Percentiles rank a stretch among this genome's conserved stretches.
phyloP scores from a whole-genome alignment of 371 early-diverging fungal genomes.

The Rhizopus stolonifer region DNA sequence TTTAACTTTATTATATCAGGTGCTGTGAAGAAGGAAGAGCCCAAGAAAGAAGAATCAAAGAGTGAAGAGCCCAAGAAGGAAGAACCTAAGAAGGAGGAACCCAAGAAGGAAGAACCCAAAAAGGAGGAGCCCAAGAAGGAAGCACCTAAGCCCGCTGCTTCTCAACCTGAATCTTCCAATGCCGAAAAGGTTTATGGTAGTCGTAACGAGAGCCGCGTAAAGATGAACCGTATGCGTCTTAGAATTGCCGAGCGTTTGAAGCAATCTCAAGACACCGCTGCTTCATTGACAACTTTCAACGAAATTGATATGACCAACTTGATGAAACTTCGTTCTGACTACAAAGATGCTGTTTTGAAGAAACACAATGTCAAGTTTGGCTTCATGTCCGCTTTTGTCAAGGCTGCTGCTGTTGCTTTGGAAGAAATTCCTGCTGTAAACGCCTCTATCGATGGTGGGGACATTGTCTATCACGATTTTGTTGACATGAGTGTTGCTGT shows the following conservation, averaged over 20 bases:
- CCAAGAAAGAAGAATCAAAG: conserved; percentile 8
- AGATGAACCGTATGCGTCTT: conserved; percentile 97
- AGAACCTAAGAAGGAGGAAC: conserved; percentile 43
- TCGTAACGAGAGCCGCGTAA: conserved; percentile 74
- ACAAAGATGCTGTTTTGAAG: conserved; percentile 93
- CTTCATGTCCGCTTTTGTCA: conserved; percentile 97
- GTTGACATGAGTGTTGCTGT: conserved; percentile 96
- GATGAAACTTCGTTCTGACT: conserved; percentile 84
- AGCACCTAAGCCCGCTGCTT: conserved; percentile 31
- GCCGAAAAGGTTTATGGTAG: conserved; percentile 33
- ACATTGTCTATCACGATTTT: conserved; percentile 90
- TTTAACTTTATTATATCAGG: conserved; percentile 14
- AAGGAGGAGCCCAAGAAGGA: conserved; percentile 44
- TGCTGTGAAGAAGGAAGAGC: conserved; percentile 45
- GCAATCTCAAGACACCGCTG: conserved; percentile 95
- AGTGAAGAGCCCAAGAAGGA: conserved; percentile 27
- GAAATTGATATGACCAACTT: conserved; percentile 96
- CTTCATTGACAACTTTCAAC: conserved; percentile 97
- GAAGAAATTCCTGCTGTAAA: conserved; percentile 92
- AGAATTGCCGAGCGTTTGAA: conserved; percentile 93
- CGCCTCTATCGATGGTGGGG: conserved; percentile 85
- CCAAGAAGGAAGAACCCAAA: conserved; percentile 43
- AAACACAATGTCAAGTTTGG: conserved; percentile 95
- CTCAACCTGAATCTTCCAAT: conserved; percentile 25
- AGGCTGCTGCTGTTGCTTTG: conserved; percentile 84